Base-by-base conservation (phyloP, 2,329 filamentous ascomycete species). In the Cercospora sojina region DNA sequence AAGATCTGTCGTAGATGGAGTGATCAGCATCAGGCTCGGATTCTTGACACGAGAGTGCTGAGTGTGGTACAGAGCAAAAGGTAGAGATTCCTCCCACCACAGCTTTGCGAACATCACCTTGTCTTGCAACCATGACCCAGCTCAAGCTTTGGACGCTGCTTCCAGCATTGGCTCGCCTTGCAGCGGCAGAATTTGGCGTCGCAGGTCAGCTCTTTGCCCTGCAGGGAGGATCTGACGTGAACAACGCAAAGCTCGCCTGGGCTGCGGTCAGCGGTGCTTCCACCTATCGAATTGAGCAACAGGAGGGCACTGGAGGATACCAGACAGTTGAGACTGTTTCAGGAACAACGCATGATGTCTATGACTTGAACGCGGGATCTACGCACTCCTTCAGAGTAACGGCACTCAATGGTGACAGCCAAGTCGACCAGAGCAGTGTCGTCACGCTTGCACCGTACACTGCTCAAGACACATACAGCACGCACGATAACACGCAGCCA, bases 171-270 rank as follows among this genome's bases (percentile, higher is more conserved):
- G 25, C 27, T 10, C n/a, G n/a, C 25, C n/a, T 59, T 6, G 29
- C 43, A 3, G 32, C 43, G 20, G 70, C 70, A 41, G 66, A 70
- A 16, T 64, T 71, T 41, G 59, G 64, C 10, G 43, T 70, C 12
- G 68, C 70, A 23, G 64, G 59, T n/a, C 68, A 71, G 41, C 62
- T 71, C 3, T 71, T 71, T 31, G 64, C 63, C 31, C 64, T 71
- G 9, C 18, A 64, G n/a, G 66, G 68, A n/a, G 43, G 56, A 10
- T 51, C 51, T 32, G 51, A 60, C 7, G 67, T 67, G 18, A 69
- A 70, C 49, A 69, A 71, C 41, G 68, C 65, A 27, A 71, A 71
- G 38, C 55, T 71, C 10, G 56, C 62, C n/a, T 71, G 70, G 68
- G 38, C 57, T 10, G 23, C 47, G 10, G 64, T 64, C 41, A 47